Base-by-base conservation (phyloP, 768 basidiomycete genomes). In the Lentinula detonsa region DNA sequence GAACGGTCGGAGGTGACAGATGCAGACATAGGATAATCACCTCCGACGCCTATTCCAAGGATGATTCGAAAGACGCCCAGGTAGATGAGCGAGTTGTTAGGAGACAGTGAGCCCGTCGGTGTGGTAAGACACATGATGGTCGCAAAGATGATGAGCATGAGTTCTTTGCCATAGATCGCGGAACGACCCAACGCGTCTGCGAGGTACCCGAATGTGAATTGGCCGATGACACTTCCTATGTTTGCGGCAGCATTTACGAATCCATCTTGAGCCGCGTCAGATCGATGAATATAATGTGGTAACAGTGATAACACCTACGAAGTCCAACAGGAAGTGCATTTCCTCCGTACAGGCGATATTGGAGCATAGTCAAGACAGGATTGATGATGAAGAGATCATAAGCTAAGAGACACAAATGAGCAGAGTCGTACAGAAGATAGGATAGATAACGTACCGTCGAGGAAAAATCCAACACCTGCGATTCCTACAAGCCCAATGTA, bases 141-240 rank as follows among this genome's bases (percentile, higher is more conserved):
- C 0, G 87, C 89, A 55, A 91, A 63, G 67, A 92, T 91, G 65
- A 90, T 90, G 61, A 92, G 74, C 82, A 91, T 87, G 56, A 92
- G 80, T 67, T 91, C 90, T 69, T 90, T 88, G 8, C 89, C 88
- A 63, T 90, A 89, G 57, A 90, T 77, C 0, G 83, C 81, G 67
- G 89, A 88, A 13, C 89, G 83, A 5, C 89, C 89, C 3, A 88
- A 66, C 11, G 84, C 75, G 66, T 89, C 88, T 5, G 86, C 88
- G 56, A 79, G 72, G 63, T 86, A 87, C 15, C 86, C 86, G 61
- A 87, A 88, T 1, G 66, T 66, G 64, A 88, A 83, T 72, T 88
- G 87, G 53, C 85, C 87, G 57, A 89, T 82, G 64, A 90, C 87
- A 63, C 83, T 84, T 1, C 86, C 87, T 48, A 90, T 88, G 70